Evolutionary conservation across 306 rosid genomes (phyloP), one percentile per base, ranked within the genome.

Genomic region (Pterocarpus macrocarpus): DNA sequence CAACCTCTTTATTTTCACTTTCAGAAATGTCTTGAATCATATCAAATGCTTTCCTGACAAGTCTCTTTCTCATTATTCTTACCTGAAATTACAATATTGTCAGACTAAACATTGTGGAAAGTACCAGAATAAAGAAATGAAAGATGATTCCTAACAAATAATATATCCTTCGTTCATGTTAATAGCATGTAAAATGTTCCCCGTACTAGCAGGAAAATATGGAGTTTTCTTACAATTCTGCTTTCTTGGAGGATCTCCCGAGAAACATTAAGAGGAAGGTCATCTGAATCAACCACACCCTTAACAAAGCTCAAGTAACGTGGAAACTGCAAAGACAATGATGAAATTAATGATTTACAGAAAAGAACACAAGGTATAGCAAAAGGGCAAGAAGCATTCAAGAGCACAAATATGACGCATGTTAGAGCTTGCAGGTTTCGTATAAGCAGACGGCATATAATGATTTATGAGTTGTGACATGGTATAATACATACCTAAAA

Each of bases 171-270:
- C 34, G 53, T 50, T 56, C 41, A 41, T 62, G 63, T 68, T 59
- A 50, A 55, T 22, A 80, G 58, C 39, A 65, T 17, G 14, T 34
- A 34, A 69, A 50, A 59, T 5, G 5, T 14, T 43, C 7, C 69
- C 14, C 64, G 72, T 32, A 11, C 74, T 9, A 35, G 62, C 73
- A 81, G 35, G 10, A 56, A 61, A 63, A 77, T 45, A 3, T 7
- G 43, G 28, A 58, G 58, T 30, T 35, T 41, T 28, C 97, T 96
- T 90, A 96, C 99, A 76, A 96, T 90, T 90, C 98, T 88, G 90
- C 99, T 96, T 88, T 96, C 99, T 88, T 96, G 99, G 83, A 96
- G 99, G 87, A 96, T 92, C 88, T 96, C 99, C 32, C 99, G 87
- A 49, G 98, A 96, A 78, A 96, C 99, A 70, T 96, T 96, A 16